Base-by-base conservation (phyloP, 2,329 filamentous ascomycete genomes). In the Leptographium radiaticola region DNA sequence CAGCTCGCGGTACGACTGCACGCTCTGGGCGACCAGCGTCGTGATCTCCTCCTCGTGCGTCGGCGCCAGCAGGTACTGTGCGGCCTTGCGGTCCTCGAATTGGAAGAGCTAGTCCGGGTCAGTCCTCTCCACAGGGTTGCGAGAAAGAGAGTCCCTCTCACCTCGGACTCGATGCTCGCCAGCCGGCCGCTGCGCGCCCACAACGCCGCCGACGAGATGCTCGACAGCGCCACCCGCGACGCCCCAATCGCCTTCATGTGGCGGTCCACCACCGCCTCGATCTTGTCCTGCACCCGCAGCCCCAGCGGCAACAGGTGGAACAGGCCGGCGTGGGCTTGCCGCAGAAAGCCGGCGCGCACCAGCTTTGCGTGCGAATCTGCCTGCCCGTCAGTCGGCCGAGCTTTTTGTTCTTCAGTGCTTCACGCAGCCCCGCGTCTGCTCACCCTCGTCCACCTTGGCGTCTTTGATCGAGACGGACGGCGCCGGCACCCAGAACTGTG, bases 11-110 rank as follows among this genome's bases (percentile, higher is more conserved):
- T 95, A 91, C 1, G 90, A 95, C 44, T 83, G 81, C 1, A 90
- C 74, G 16, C 83, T 77, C 54, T 76, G 78, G 5, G 81, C 80
- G 2, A 96, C 87, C 2, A 98, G 72, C 0, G 77, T 72, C 0
- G 93, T 98, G 60, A 98, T 93, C 65, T 98, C 93, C 66, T 98
- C 93, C 64, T 98, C 93, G 58, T 98, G 93, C 0, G 93, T 98
- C 1, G 93, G 93, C 1, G 89, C 85, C 5, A 98, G 77, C 34
- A 98, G 75, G 57, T 87, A 87, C 5, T 78, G 75, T 1, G 77
- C 73, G 8, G 86, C 79, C 67, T 86, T 93, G 54, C 93, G 81
- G 67, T 97, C 93, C 46, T 76, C 70, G 48, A 97, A 79, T 44
- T 79, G 81, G 61, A 96, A 91, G 20, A 96, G 76, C 83, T 93